Conservation (phyloP, 805 yeast species). For the Nematodospora valgi region DNA sequence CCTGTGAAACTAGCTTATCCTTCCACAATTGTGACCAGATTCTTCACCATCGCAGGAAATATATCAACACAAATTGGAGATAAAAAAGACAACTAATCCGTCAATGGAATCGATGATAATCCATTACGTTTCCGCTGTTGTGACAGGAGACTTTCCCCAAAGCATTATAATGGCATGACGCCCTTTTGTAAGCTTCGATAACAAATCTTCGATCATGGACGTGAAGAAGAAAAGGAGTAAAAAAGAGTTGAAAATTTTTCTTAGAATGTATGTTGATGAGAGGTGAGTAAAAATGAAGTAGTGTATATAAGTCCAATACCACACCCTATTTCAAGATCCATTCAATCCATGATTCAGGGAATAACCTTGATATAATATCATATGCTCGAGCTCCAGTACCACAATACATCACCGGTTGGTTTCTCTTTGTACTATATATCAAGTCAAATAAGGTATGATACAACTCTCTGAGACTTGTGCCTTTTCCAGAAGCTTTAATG, state of each 20-base stretch:
- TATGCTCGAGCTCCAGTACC: constrained; percentile 42
- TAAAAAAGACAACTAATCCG: constrained; percentile 6
- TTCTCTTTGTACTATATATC: constrained; percentile 18
- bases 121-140: constrained; percentile 60
- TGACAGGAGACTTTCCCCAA: constrained; percentile 93
- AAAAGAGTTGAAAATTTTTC: constrained; percentile 4
- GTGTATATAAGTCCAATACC: constrained; percentile 2
- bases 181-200: constrained; percentile 68
- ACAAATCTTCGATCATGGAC: constrained; percentile 75
- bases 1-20: too few relatives aligned
- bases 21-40: too few relatives aligned
- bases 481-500: constrained; percentile 23
- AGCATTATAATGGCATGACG: constrained; percentile 36
- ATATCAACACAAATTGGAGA: too few relatives aligned
- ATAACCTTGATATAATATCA: constrained; percentile 27
- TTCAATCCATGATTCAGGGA: constrained; percentile 31
- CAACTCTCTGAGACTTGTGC: constrained; percentile 32
- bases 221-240: constrained; percentile 31
- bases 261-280: constrained; percentile 1
- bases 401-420: constrained; percentile 35
- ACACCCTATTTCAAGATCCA: constrained; percentile 15
- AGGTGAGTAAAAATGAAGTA: constrained; percentile 1
- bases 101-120: constrained; percentile 24
- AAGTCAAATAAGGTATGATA: constrained; percentile 40
- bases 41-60: too few relatives aligned